Conservation (phyloP, 768 basidiomycete genomes). For the Trichaptum fuscoviolaceum region DNA sequence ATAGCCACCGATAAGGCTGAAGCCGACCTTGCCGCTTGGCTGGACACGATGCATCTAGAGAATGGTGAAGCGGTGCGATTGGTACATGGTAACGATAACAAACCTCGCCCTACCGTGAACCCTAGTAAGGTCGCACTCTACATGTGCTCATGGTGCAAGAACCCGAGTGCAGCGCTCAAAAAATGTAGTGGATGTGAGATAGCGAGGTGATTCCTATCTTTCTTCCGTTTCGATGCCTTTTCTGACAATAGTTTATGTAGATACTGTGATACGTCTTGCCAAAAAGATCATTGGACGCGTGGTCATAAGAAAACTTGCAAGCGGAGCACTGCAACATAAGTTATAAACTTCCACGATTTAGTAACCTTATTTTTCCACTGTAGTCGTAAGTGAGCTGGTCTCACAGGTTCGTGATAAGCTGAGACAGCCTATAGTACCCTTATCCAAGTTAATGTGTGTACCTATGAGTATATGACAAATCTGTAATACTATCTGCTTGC, state of each 20-base stretch:
- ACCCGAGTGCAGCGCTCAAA: conserved; percentile 51
- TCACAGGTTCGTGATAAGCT: too few relatives aligned
- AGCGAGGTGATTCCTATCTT: conserved; percentile 27
- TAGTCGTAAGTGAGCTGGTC: too few relatives aligned
- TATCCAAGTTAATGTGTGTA: too few relatives aligned
- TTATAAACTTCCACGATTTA: too few relatives aligned
- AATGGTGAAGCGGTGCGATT: conserved; percentile 18
- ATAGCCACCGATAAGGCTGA: conserved; percentile 37
- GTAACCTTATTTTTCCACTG: too few relatives aligned
- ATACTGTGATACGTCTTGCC: not conserved
- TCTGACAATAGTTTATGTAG: not conserved
- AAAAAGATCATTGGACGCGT: not conserved
- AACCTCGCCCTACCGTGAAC: conserved; percentile 39
- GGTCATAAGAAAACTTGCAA: conserved; percentile 1
- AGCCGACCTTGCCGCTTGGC: conserved; percentile 55
- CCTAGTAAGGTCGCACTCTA: conserved; percentile 47
- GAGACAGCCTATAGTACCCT: too few relatives aligned
- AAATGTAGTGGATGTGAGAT: conserved; percentile 44
- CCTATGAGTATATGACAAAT: too few relatives aligned
- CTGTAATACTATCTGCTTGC: too few relatives aligned
- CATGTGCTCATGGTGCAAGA: conserved; percentile 59
- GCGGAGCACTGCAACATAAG: too few relatives aligned
- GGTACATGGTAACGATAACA: conserved; percentile 28
- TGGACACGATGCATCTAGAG: conserved; percentile 42
- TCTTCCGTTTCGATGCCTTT: not conserved